A percentile compares a stretch with the other conserved stretches of the same genome.
These are phyloP conservation scores for Xylariaceae sp. DNA, from an alignment of 2,329 filamentous ascomycete genomes.

Conservation along the genomic window DNA sequence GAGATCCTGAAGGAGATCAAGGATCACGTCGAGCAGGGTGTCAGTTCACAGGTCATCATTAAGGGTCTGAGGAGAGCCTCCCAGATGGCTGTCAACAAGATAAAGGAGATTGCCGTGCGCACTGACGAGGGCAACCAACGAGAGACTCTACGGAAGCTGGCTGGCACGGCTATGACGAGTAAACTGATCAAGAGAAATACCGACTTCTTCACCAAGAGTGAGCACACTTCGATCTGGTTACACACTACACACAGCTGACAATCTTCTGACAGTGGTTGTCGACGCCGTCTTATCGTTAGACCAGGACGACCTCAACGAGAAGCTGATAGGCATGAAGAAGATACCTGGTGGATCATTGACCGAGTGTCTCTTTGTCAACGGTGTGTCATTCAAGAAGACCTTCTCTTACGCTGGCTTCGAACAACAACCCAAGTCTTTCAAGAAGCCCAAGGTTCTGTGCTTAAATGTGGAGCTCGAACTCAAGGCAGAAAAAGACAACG, in stretches of 20 bases:
- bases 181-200: slow-evolving; percentile 98
- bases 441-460: slow-evolving; percentile 92
- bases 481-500: slow-evolving; percentile 99
- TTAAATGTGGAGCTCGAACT: slow-evolving; percentile 97
- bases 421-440: slow-evolving; percentile 96
- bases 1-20: slow-evolving; percentile 97
- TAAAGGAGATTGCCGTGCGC: slow-evolving; percentile 93
- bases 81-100: slow-evolving; percentile 92
- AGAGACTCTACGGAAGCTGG: slow-evolving; percentile 85
- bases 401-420: slow-evolving; percentile 99
- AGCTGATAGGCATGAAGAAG: slow-evolving; percentile 97
- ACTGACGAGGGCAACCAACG: slow-evolving; percentile 79
- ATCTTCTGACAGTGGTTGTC: slow-evolving; percentile 74
- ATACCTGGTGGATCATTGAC: slow-evolving; percentile 94
- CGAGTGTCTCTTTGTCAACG: slow-evolving; percentile 94
- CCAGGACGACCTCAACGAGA: slow-evolving; percentile 96
- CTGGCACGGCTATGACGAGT: slow-evolving; percentile 97
- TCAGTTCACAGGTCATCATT: slow-evolving; percentile 96
- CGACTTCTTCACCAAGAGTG: slow-evolving; percentile 95
- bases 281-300: slow-evolving; percentile 93
- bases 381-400: slow-evolving; percentile 99
- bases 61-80: slow-evolving; percentile 90
- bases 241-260: slow-evolving; percentile 1
- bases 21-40: slow-evolving; percentile 92
- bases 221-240: slow-evolving; percentile 29